phyloP scores from a whole-genome alignment of 1,284 basidiomycete genomes.

The Naganishia cerealis region DNA sequence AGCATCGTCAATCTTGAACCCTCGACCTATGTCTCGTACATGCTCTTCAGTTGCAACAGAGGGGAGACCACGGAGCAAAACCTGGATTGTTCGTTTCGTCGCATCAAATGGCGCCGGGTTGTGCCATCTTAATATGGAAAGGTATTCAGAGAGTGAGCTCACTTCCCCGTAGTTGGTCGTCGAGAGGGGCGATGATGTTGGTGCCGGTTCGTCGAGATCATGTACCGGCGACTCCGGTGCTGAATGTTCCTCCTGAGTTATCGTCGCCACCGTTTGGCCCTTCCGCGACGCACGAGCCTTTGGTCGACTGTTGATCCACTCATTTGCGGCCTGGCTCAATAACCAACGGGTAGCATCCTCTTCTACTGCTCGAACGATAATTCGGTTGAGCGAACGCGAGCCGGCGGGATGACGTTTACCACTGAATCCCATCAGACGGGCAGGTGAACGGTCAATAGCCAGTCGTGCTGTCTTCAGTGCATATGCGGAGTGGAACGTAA shows the following conservation, averaged over 20 bases:
- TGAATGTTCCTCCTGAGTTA: background rate
- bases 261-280: background rate
- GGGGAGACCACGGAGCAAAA: constrained; percentile 9
- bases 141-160: background rate
- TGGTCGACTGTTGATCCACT: background rate
- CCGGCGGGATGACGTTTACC: background rate
- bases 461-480: background rate
- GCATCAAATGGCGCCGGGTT: constrained; percentile 22
- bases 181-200: background rate
- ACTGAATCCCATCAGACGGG: constrained; percentile 4
- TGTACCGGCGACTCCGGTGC: background rate
- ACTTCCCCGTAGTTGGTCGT: background rate
- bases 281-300: background rate
- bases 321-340: constrained; percentile 10
- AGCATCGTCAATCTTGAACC: constrained; percentile 24
- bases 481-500: constrained; percentile 14
- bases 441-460: background rate
- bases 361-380: background rate
- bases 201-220: background rate
- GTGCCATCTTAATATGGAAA: background rate
- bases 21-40: constrained; percentile 4
- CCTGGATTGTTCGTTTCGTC: constrained; percentile 11
- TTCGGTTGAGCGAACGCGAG: background rate
- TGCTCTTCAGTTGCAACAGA: constrained; percentile 2
- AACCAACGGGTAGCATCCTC: constrained; percentile 18